These are phyloP conservation scores for Domatiomyces globalis DNA, from an alignment of 2,329 filamentous ascomycete genomes.

Conservation along the genomic window DNA sequence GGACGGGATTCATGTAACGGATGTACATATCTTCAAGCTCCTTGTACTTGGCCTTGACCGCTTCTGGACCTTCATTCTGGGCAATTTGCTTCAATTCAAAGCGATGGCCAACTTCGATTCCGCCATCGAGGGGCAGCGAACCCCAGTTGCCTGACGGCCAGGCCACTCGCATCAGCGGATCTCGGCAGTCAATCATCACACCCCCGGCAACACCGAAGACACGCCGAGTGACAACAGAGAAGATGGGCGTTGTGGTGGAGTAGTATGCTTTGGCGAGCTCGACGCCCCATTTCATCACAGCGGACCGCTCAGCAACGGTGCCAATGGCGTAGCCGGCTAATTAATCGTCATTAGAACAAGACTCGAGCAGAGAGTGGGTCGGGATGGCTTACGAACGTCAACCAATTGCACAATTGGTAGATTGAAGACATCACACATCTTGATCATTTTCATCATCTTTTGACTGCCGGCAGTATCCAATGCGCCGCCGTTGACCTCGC, in stretches of 20 bases:
- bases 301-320: constrained; percentile 46
- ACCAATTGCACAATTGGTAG: constrained; percentile 50
- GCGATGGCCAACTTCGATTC: constrained; percentile 50
- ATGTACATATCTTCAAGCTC: constrained; percentile 47
- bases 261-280: constrained; percentile 48
- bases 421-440: constrained; percentile 53
- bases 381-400: constrained; percentile 36
- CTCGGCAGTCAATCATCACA: constrained; percentile 48
- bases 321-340: constrained; percentile 48
- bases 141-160: constrained; percentile 53
- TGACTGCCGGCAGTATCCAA: constrained; percentile 47
- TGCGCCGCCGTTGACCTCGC: constrained; percentile 47
- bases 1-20: constrained; percentile 49
- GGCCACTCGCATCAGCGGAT: constrained; percentile 46
- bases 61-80: constrained; percentile 39
- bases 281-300: constrained; percentile 52
- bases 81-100: constrained; percentile 38
- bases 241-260: constrained; percentile 48
- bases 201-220: constrained; percentile 52
- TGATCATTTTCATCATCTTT: constrained; percentile 46
- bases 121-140: constrained; percentile 47
- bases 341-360: constrained; percentile 1
- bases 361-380: neutral
- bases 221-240: constrained; percentile 47
- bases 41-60: constrained; percentile 41